These are phyloP conservation scores for Penicillium sp. DNA, from an alignment of 2,329 filamentous ascomycete species.

Conservation along the genomic window DNA sequence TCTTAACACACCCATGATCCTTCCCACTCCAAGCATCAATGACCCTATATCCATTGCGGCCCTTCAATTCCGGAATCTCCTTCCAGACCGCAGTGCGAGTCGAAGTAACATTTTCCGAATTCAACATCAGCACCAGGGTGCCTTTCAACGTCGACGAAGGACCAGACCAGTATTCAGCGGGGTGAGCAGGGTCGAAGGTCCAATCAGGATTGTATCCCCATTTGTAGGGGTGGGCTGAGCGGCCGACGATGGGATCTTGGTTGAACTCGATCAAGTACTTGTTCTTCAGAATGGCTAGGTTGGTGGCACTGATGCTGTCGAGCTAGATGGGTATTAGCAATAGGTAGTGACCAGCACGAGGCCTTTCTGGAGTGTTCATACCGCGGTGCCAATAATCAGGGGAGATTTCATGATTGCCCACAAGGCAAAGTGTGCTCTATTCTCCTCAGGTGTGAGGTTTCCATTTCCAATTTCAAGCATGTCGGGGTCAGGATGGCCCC, in stretches of 20 bases:
- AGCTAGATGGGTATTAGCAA: conserved; percentile 27
- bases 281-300: conserved; percentile 49
- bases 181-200: conserved; percentile 36
- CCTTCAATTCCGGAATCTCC: conserved; percentile 33
- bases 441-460: conserved; percentile 49
- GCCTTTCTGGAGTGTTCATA: conserved; percentile 11
- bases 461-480: conserved; percentile 56
- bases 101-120: conserved; percentile 26
- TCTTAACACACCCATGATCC: conserved; percentile 32
- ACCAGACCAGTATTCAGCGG: conserved; percentile 41
- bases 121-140: conserved; percentile 36
- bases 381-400: conserved; percentile 50
- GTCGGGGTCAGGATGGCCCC: conserved; percentile 54
- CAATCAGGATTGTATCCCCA: conserved; percentile 39
- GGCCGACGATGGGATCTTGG: conserved; percentile 49
- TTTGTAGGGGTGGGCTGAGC: conserved; percentile 47
- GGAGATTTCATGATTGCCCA: conserved; percentile 56
- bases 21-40: conserved; percentile 34
- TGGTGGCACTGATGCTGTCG: conserved; percentile 35
- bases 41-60: conserved; percentile 22
- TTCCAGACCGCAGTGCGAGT: conserved; percentile 31
- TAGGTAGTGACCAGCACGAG: not conserved
- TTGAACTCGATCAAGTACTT: conserved; percentile 44
- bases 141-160: conserved; percentile 30
- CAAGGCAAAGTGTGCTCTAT: conserved; percentile 53